These are phyloP conservation scores for Speleostelium caveatum DNA, from an alignment of 78 protist genomes.

Conservation along the genomic window DNA sequence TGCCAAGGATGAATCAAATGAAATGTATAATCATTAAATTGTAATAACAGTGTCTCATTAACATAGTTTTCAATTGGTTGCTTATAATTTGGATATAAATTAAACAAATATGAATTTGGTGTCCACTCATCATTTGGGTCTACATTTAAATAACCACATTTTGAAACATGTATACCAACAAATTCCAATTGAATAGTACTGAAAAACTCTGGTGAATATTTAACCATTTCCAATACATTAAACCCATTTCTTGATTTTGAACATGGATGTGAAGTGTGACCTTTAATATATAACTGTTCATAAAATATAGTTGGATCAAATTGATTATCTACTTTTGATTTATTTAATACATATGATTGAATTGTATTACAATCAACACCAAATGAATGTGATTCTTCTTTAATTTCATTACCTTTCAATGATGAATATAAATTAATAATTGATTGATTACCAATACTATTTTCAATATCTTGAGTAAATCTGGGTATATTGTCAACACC, in stretches of 20 bases:
- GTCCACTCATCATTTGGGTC: too few relatives aligned
- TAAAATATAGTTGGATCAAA: slow-evolving; percentile 8
- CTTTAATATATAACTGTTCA: slow-evolving; percentile 7
- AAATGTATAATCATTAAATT: neutral
- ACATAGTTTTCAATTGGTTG: neutral
- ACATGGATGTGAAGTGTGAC: neutral
- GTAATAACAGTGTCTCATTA: neutral
- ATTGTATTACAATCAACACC: too few relatives aligned
- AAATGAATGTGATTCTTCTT: too few relatives aligned
- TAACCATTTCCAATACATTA: neutral
- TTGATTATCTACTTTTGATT: neutral
- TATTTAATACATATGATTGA: neutral
- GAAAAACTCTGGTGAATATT: neutral
- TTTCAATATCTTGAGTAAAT: slow-evolving; percentile 23
- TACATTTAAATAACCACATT: too few relatives aligned
- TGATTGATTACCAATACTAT: slow-evolving; percentile 9
- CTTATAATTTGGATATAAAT: slow-evolving; percentile 1
- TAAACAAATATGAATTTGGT: neutral
- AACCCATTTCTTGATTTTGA: slow-evolving; percentile 3
- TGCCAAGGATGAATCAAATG: slow-evolving; percentile 18
- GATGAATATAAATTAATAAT: neutral
- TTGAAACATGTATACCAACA: neutral
- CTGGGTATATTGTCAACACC: too few relatives aligned
- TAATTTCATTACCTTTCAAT: neutral
- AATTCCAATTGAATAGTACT: neutral